Evolutionary conservation across 2,329 filamentous ascomycete species (phyloP).

Genomic region (Rhynchosporium secalis): DNA sequence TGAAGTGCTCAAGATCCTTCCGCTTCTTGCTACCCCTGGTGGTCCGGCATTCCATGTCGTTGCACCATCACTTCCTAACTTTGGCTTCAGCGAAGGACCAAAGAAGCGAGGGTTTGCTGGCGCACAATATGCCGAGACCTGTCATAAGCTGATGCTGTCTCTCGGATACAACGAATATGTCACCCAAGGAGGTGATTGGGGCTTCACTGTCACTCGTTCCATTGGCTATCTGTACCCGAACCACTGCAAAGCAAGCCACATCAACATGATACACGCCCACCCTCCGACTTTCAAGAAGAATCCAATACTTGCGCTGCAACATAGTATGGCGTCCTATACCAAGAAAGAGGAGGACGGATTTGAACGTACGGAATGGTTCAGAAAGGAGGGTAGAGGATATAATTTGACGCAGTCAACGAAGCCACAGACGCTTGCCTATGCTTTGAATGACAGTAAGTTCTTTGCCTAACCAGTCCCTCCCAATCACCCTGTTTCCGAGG

Average conservation of each 20-base stretch:
- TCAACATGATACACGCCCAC: slow-evolving; percentile 55
- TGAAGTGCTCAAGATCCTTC: slow-evolving; percentile 64
- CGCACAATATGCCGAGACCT: slow-evolving; percentile 61
- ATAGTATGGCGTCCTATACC: slow-evolving; percentile 55
- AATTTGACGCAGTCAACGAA: slow-evolving; percentile 62
- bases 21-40: slow-evolving; percentile 43
- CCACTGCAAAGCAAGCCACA: slow-evolving; percentile 58
- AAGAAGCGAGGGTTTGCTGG: slow-evolving; percentile 56
- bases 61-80: slow-evolving; percentile 58
- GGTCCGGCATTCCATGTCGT: slow-evolving; percentile 55
- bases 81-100: slow-evolving; percentile 47
- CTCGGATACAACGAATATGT: slow-evolving; percentile 65
- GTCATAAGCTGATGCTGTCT: slow-evolving; percentile 67
- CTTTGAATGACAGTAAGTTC: slow-evolving; percentile 57
- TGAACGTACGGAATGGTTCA: slow-evolving; percentile 58
- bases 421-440: slow-evolving; percentile 72
- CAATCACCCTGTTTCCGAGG: neutral
- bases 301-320: slow-evolving; percentile 58
- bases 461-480: neutral
- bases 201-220: slow-evolving; percentile 62
- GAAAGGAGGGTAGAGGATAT: slow-evolving; percentile 56
- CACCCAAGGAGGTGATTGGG: slow-evolving; percentile 71
- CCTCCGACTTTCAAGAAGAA: slow-evolving; percentile 52
- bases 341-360: slow-evolving; percentile 48
- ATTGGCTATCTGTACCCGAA: slow-evolving; percentile 61